Conservation (phyloP, 495 filamentous ascomycete genomes). For the Apiosordaria backusii region DNA sequence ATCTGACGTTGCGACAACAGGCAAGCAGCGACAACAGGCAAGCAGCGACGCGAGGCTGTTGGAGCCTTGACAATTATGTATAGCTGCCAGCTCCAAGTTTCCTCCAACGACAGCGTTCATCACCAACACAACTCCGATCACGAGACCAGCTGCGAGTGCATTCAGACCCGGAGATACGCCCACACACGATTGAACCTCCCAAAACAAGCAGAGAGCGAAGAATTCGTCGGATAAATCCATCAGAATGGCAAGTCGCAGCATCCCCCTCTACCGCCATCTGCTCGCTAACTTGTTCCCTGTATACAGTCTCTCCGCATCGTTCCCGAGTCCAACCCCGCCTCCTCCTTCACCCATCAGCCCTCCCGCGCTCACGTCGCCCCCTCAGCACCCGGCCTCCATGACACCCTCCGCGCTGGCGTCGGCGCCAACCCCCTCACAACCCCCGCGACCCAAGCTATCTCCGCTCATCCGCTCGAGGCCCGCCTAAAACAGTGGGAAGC, state of each 20-base stretch:
- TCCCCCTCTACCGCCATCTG: constrained; percentile 4
- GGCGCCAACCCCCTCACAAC: constrained; percentile 50
- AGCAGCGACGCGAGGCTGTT: constrained; percentile 36
- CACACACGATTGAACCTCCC: not conserved
- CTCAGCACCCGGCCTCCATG: constrained; percentile 85
- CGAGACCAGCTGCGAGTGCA: not conserved
- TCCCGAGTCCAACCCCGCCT: constrained; percentile 59
- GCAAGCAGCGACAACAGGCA: constrained; percentile 3
- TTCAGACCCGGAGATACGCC: not conserved
- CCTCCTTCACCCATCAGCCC: constrained; percentile 56
- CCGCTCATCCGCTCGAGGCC: constrained; percentile 84
- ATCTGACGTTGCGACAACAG: not conserved
- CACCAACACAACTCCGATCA: constrained; percentile 8
- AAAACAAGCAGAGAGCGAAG: not conserved
- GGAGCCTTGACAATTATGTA: constrained; percentile 36
- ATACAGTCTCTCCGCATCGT: constrained; percentile 83
- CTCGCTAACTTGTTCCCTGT: constrained; percentile 1
- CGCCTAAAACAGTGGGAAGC: constrained; percentile 78
- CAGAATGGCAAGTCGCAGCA: constrained; percentile 46
- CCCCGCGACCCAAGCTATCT: constrained; percentile 42
- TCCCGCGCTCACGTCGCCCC: constrained; percentile 63
- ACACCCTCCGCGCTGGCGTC: constrained; percentile 81
- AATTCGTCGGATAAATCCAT: constrained; percentile 14
- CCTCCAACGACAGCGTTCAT: constrained; percentile 11
- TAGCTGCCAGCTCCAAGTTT: constrained; percentile 13